These are phyloP conservation scores for Fusarium ambrosium DNA, from an alignment of 2,329 filamentous ascomycete genomes.

Conservation along the genomic window DNA sequence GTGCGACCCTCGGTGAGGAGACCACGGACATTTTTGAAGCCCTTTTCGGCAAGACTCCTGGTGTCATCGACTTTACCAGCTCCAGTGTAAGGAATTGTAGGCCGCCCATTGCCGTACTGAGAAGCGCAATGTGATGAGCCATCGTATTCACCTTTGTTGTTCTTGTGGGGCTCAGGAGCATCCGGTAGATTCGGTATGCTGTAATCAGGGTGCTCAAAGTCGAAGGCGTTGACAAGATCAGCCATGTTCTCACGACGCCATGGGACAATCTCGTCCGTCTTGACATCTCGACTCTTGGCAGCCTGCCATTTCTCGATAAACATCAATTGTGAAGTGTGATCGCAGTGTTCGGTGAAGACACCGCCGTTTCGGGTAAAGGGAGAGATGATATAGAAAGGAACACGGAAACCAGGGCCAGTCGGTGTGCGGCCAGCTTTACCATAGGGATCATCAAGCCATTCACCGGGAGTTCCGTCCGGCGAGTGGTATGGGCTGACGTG, in stretches of 20 bases:
- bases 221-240: slow-evolving; percentile 54
- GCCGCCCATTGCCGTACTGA: background rate
- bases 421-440: background rate
- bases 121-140: background rate
- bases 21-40: background rate
- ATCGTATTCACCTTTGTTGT: slow-evolving; percentile 3
- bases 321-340: slow-evolving; percentile 68
- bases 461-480: slow-evolving; percentile 62
- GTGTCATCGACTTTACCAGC: background rate
- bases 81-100: background rate
- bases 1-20: background rate
- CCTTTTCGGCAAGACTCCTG: background rate
- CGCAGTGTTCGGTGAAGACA: slow-evolving; percentile 64
- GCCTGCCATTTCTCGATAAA: slow-evolving; percentile 65
- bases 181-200: slow-evolving; percentile 61
- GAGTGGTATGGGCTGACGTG: slow-evolving; percentile 66
- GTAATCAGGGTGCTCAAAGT: slow-evolving; percentile 64
- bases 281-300: slow-evolving; percentile 56
- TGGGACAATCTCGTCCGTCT: slow-evolving; percentile 45
- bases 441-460: slow-evolving; percentile 55
- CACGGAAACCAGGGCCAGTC: background rate
- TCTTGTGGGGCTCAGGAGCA: background rate
- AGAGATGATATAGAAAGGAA: background rate
- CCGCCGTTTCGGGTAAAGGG: background rate
- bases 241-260: slow-evolving; percentile 53